Conservation (phyloP, 495 filamentous ascomycete genomes). For the Parathielavia appendiculata region DNA sequence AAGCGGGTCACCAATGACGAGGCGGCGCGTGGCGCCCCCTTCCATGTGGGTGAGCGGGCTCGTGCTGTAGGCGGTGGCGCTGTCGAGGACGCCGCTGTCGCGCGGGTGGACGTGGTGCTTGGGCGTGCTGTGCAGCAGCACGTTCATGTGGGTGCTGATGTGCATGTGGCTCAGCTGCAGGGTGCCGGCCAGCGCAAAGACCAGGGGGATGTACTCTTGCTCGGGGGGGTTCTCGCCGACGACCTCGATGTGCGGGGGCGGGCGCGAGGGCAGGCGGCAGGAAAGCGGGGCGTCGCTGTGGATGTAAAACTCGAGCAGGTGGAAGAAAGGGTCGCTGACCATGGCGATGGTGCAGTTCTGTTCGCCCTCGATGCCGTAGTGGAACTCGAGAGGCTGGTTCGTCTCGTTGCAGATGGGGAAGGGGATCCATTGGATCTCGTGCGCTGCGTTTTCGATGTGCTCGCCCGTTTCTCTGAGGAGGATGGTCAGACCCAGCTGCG, state of each 20-base stretch:
- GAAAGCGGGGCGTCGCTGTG: slow-evolving; percentile 92
- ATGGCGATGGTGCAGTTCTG: slow-evolving; percentile 87
- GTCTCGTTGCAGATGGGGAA: slow-evolving; percentile 94
- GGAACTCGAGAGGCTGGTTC: slow-evolving; percentile 68
- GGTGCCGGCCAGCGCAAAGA: slow-evolving; percentile 83
- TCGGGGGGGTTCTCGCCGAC: slow-evolving; percentile 41
- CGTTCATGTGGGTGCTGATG: slow-evolving; percentile 81
- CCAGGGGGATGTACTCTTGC: slow-evolving; percentile 57
- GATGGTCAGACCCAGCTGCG: background rate
- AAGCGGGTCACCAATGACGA: slow-evolving; percentile 83
- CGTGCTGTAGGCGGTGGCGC: slow-evolving; percentile 79
- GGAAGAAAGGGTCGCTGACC: slow-evolving; percentile 85
- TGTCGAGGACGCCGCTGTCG: slow-evolving; percentile 69
- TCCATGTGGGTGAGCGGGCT: slow-evolving; percentile 61
- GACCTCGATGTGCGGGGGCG: slow-evolving; percentile 47
- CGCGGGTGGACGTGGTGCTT: slow-evolving; percentile 50
- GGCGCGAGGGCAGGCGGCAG: slow-evolving; percentile 82
- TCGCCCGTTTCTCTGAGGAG: slow-evolving; percentile 54
- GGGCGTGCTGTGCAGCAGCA: slow-evolving; percentile 71
- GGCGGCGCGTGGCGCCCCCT: slow-evolving; percentile 48
- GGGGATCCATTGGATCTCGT: slow-evolving; percentile 88
- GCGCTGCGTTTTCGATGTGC: slow-evolving; percentile 71
- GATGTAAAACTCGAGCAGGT: slow-evolving; percentile 97
- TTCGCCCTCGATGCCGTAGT: slow-evolving; percentile 78
- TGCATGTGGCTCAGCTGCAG: slow-evolving; percentile 87